A percentile compares a stretch with the other conserved stretches of the same genome.
Evolutionary conservation across 164 flowering plant species (phyloP).

Genomic region (Protea cynaroides): DNA sequence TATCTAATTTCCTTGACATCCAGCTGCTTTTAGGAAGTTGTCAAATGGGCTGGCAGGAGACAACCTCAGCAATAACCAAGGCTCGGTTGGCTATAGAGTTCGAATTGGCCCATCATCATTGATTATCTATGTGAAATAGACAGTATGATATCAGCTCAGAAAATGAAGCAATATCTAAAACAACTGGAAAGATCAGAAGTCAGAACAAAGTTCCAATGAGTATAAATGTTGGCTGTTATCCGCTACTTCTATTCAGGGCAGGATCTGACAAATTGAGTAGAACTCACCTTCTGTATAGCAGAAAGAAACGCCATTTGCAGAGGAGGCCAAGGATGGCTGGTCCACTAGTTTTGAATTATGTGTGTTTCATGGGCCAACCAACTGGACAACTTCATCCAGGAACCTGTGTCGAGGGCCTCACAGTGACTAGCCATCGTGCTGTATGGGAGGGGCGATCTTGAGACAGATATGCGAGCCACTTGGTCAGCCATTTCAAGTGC

Average conservation of each 20-base stretch:
- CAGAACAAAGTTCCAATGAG: not conserved
- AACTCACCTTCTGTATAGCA: slow-evolving; percentile 31
- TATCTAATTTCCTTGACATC: slow-evolving; percentile 23
- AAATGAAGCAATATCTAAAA: too few species aligned
- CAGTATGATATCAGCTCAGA: too few species aligned
- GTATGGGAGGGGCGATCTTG: slow-evolving; percentile 82
- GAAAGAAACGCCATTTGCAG: slow-evolving; percentile 15
- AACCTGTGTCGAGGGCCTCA: slow-evolving; percentile 70
- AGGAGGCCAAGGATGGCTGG: slow-evolving; percentile 20
- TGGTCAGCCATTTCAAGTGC: slow-evolving; percentile 92
- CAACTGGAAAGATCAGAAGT: too few species aligned
- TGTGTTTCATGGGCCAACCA: slow-evolving; percentile 62
- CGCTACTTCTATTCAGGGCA: not conserved
- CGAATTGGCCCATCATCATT: slow-evolving; percentile 15
- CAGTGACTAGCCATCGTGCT: slow-evolving; percentile 83
- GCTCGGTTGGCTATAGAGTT: slow-evolving; percentile 20
- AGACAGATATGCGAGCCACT: slow-evolving; percentile 72
- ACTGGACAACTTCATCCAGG: slow-evolving; percentile 71
- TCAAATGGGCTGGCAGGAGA: slow-evolving; percentile 99
- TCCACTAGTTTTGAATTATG: slow-evolving; percentile 20
- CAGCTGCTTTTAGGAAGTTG: slow-evolving; percentile 89
- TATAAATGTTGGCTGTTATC: not conserved
- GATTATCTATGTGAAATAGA: slow-evolving; percentile 27
- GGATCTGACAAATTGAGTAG: not conserved
- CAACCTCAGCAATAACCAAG: slow-evolving; percentile 59